Evolutionary conservation across 352 stramenopile genomes (phyloP), one percentile per base, ranked within the genome.

Genomic region (Phytopythium oedochilum): DNA sequence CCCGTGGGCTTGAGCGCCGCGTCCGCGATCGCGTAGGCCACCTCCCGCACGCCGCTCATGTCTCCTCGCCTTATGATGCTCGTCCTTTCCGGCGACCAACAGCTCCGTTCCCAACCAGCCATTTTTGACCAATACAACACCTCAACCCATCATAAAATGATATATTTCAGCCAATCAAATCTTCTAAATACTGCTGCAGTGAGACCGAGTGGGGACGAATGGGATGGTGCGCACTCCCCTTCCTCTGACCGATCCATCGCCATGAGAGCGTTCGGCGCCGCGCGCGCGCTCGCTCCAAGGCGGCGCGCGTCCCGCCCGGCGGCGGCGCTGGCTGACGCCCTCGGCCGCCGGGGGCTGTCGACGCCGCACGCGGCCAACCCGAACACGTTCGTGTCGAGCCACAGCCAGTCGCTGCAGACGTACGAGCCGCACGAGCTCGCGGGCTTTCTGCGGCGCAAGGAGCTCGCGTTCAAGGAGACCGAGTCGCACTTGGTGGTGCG

Each of bases 401-500:
- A 94, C 68, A 88, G 88, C 58, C 66, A 91, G 51, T 60, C 71
- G 55, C 57, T 82, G 20, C 5, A 15, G n/a, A 15, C 35, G 34
- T 73, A 80, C 46, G 77, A 92, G 48, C 70, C 81, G 12, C 68
- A 63, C 39, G 82, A 90, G 55, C 78, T 95, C 50, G 64, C 55
- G 15, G 62, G 75, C 31, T 93, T 93, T 51, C 61, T 95, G 38
- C 63, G 69, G n/a, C 85, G 85, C 62, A 93, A 95, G 60, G 59
- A 71, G 35, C 71, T 95, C 50, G 53, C 54, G 17, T 56, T 73
- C 45, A 77, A 79, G 36, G 82, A 89, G 60, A 89, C 81, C 0
- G 77, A 89, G 63, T 74, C 83, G 57, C 85, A 95, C 61, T 86
- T 86, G 20, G 61, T 93, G 29, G 76, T 94, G 55, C 78, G 80